Conservation (phyloP, 1,139 yeast genomes). For the Taiozyma sp. region DNA sequence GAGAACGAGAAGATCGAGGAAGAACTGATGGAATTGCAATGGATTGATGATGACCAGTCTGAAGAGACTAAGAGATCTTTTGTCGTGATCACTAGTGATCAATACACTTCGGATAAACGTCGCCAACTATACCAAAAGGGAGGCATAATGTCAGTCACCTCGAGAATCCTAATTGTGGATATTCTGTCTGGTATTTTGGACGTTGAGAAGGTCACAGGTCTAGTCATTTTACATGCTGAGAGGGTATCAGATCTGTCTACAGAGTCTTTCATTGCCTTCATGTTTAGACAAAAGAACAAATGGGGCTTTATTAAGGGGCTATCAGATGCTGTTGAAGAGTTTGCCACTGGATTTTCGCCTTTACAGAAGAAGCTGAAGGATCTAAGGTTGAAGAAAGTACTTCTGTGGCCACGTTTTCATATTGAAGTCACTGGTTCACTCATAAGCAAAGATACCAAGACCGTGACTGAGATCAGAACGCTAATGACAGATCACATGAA, state of each 20-base stretch:
- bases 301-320: slow-evolving; percentile 92
- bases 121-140: slow-evolving; percentile 65
- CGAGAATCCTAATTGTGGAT: slow-evolving; percentile 82
- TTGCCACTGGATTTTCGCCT: slow-evolving; percentile 72
- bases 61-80: slow-evolving; percentile 32
- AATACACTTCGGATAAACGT: slow-evolving; percentile 56
- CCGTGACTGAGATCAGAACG: slow-evolving; percentile 77
- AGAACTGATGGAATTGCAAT: slow-evolving; percentile 55
- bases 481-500: slow-evolving; percentile 69
- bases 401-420: slow-evolving; percentile 94
- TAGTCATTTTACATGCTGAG: slow-evolving; percentile 81
- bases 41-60: slow-evolving; percentile 42
- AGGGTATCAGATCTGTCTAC: slow-evolving; percentile 65
- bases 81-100: slow-evolving; percentile 48
- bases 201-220: slow-evolving; percentile 70
- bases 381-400: slow-evolving; percentile 55
- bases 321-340: slow-evolving; percentile 80
- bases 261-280: slow-evolving; percentile 73
- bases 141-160: slow-evolving; percentile 76
- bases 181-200: slow-evolving; percentile 67
- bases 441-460: slow-evolving; percentile 33
- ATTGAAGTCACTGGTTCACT: slow-evolving; percentile 75
- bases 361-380: slow-evolving; percentile 61
- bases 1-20: slow-evolving; percentile 58
- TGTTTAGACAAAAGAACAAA: slow-evolving; percentile 67